Evolutionary conservation across 176 grass and related monocot genomes (phyloP).

Genomic region (Musa beccarii): DNA sequence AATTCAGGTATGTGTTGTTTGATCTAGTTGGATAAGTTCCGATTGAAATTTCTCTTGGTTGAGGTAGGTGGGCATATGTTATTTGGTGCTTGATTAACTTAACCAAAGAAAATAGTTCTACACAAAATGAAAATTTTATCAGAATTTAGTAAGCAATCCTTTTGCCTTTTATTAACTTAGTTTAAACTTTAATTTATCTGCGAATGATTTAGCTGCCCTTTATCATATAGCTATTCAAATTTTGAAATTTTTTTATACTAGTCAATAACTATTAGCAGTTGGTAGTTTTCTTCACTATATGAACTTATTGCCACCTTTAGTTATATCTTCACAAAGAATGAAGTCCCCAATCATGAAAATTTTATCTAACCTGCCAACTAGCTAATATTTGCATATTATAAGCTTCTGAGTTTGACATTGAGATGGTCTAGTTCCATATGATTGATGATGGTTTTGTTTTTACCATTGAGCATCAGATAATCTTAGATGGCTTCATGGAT

Average conservation of each 20-base stretch:
- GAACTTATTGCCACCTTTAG: no score
- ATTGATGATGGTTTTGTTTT: neutral
- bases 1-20: constrained; percentile 43
- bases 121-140: neutral
- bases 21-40: neutral
- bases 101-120: neutral
- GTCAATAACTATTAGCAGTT: no score
- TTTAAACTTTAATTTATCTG: no score
- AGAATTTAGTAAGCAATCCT: no score
- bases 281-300: no score
- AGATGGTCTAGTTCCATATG: neutral
- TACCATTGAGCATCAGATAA: neutral
- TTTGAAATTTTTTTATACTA: no score
- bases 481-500: neutral
- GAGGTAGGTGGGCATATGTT: neutral
- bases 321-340: no score
- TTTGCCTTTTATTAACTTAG: no score
- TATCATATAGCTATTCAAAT: neutral
- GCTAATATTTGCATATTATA: neutral
- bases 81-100: neutral
- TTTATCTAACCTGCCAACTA: neutral
- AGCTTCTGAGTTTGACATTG: neutral
- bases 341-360: neutral
- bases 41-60: neutral
- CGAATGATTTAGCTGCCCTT: neutral